Percentiles rank a stretch among this genome's conserved stretches.
Conservation (phyloP, 2,329 filamentous ascomycete genomes). For the Phyllosticta citribraziliensis region DNA sequence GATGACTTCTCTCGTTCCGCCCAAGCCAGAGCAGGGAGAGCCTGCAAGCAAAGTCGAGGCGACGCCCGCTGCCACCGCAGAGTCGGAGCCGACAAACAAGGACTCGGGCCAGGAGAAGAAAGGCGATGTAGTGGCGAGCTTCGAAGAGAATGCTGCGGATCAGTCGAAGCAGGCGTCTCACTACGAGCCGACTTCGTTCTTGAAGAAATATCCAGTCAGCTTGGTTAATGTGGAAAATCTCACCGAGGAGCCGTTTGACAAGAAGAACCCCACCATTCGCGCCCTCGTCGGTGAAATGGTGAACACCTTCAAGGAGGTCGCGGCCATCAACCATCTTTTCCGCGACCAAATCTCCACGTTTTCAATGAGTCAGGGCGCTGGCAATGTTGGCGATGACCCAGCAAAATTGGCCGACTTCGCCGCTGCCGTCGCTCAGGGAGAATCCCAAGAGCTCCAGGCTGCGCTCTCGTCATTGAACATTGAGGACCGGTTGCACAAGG, state of each 20-base stretch:
- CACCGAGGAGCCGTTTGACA: conserved; percentile 77
- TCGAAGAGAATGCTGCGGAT: conserved; percentile 71
- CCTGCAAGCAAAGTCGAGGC: conserved; percentile 41
- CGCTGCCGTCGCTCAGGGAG: conserved; percentile 81
- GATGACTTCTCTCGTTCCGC: conserved; percentile 72
- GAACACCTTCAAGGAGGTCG: conserved; percentile 97
- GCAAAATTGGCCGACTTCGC: conserved; percentile 95
- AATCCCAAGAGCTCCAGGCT: conserved; percentile 84
- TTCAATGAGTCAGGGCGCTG: conserved; percentile 86
- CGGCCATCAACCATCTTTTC: conserved; percentile 87
- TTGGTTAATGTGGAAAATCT: conserved; percentile 94
- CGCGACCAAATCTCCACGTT: conserved; percentile 96
- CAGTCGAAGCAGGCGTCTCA: conserved; percentile 34
- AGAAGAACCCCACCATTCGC: conserved; percentile 78
- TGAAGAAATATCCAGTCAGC: conserved; percentile 85
- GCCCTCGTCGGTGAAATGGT: conserved; percentile 96
- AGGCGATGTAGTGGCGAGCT: conserved; percentile 93
- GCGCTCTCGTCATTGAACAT: conserved; percentile 83
- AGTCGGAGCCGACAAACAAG: conserved; percentile 41
- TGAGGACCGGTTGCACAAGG: conserved; percentile 85
- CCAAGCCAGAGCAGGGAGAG: conserved; percentile 36
- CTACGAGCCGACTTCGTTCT: conserved; percentile 83
- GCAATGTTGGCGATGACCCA: conserved; percentile 90
- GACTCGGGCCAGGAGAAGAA: conserved; percentile 56
- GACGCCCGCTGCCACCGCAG: conserved; percentile 14